Conservation (phyloP, 1,139 yeast species). For the Suhomyces yuchorum region DNA sequence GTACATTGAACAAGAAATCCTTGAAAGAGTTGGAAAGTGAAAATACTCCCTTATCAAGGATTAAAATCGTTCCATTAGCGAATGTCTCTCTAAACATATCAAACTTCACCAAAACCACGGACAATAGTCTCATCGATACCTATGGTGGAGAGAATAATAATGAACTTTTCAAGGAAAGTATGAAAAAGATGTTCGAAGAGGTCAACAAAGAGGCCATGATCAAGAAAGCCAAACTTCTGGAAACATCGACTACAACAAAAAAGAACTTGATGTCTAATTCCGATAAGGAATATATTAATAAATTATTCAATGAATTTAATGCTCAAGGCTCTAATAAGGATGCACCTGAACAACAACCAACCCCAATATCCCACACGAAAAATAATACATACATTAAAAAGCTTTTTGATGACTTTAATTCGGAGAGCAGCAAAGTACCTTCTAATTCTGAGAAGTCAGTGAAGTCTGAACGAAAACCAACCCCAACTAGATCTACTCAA, state of each 20-base stretch:
- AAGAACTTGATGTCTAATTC: conserved; percentile 7
- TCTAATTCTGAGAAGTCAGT: not conserved
- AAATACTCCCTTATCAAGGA: conserved; percentile 13
- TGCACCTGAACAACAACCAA: not conserved
- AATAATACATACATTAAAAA: conserved; percentile 12
- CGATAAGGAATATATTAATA: conserved; percentile 23
- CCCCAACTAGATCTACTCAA: not conserved
- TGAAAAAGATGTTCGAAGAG: conserved; percentile 27
- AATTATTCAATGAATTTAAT: conserved; percentile 27
- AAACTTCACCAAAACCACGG: conserved; percentile 50
- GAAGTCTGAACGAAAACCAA: not conserved
- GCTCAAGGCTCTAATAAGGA: not conserved
- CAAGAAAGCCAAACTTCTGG: conserved; percentile 4
- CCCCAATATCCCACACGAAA: not conserved
- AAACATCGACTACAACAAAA: conserved; percentile 1
- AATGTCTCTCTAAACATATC: conserved; percentile 55
- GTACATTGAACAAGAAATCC: conserved; percentile 35
- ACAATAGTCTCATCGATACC: conserved; percentile 50
- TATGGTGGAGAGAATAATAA: conserved; percentile 32
- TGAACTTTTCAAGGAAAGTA: conserved; percentile 13
- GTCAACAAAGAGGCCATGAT: conserved; percentile 14
- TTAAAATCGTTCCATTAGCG: conserved; percentile 49
- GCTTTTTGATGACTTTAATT: conserved; percentile 12
- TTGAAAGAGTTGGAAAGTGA: conserved; percentile 39
- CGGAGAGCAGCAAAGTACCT: not conserved